Evolutionary conservation across 2,329 filamentous ascomycete genomes (phyloP), one percentile per base, ranked within the genome.

Genomic region (Trichoderma koningiopsis): DNA sequence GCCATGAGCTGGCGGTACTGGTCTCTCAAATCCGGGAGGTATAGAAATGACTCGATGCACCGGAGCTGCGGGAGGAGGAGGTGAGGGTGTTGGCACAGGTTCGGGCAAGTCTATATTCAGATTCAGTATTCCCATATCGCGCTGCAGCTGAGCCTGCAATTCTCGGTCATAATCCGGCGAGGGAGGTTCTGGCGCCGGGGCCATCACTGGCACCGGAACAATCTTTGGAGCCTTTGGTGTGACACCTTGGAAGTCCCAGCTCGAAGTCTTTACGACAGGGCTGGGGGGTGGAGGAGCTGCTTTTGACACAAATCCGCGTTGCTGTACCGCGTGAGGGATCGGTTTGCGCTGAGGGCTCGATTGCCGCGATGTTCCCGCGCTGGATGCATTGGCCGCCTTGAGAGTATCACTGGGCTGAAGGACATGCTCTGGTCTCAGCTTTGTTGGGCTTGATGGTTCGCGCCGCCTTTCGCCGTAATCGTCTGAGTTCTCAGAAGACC

Each of bases 121-220:
- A 67, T 85, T 87, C 72, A 91, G 79, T 72, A 83, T 83, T 35
- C 83, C 82, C 81, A 91, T 86, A 71, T 91, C 89, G 69, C 85
- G 84, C 72, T 88, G 87, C n/a, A 91, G 78, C 76, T 91, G 87
- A 49, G 87, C 85, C 70, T 89, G 88, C 53, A 90, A 77, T 53
- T 86, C 84, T 57, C 83, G 82, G 73, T 91, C 88, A 72, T 89
- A 89, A 69, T 89, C 88, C 10, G 84, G 82, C 4, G 88, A 88
- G 64, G 84, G 83, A 22, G 82, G 79, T 4, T 81, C 77, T 6
- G 84, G 82, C 10, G 81, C 76, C 6, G 83, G 82, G 19, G 85
- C 83, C 73, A 83, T 81, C 53, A 86, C 80, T 13, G 63, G 63
- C 22, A 58, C 63, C 5, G 64, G 33, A 3, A 59, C 29, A 29